phyloP scores from a whole-genome alignment of 306 rosid genomes.

The Arachis stenosperma region DNA sequence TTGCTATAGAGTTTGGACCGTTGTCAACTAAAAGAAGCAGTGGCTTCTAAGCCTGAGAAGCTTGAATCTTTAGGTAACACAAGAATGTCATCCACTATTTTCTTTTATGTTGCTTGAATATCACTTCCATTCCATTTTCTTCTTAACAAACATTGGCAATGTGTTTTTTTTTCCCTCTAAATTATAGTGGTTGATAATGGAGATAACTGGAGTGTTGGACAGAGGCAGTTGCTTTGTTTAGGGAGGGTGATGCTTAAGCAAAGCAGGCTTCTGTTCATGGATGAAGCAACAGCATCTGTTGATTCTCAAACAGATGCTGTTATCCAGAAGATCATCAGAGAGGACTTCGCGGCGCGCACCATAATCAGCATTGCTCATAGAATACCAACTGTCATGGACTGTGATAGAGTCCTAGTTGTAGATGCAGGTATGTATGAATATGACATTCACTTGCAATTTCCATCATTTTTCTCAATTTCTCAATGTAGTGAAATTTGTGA shows the following conservation, averaged over 20 bases:
- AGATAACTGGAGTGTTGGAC: conserved; percentile 99
- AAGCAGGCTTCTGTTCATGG: conserved; percentile 88
- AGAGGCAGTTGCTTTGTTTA: conserved; percentile 90
- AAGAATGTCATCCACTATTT: conserved; percentile 23
- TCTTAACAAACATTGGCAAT: neutral
- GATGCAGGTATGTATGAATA: conserved; percentile 66
- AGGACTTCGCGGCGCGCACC: conserved; percentile 83
- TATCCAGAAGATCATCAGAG: conserved; percentile 84
- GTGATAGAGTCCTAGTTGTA: conserved; percentile 75
- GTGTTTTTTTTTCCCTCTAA: neutral
- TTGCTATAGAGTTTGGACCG: conserved; percentile 74
- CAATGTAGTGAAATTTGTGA: too few species aligned
- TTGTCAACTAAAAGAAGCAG: conserved; percentile 88
- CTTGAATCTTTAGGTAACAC: conserved; percentile 75
- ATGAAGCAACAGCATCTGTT: conserved; percentile 96
- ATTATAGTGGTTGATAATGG: conserved; percentile 75
- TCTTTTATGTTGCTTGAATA: conserved; percentile 15
- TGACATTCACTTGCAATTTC: neutral
- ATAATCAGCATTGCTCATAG: conserved; percentile 98
- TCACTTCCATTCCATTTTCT: neutral
- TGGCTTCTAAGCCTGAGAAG: conserved; percentile 79
- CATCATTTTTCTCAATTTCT: neutral
- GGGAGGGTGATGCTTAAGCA: conserved; percentile 93
- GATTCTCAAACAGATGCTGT: conserved; percentile 95
- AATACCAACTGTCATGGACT: conserved; percentile 97